Conservation (phyloP, 495 filamentous ascomycete genomes). For the Friedmanniomyces simplex region DNA sequence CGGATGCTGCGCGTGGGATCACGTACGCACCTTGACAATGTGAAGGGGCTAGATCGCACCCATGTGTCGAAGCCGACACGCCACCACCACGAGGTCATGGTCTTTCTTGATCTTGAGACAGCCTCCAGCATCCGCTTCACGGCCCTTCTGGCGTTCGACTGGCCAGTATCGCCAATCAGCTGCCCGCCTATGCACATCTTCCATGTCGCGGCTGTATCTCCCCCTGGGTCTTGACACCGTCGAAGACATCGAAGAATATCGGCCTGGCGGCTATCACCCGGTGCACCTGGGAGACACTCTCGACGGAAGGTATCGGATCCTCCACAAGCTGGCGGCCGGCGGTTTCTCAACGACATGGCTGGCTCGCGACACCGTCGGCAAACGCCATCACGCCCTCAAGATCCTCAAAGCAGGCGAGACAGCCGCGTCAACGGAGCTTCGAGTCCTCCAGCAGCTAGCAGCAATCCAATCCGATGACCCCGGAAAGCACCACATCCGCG, state of each 20-base stretch:
- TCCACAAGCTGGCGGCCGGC: slow-evolving; percentile 17
- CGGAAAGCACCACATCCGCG: slow-evolving; percentile 12
- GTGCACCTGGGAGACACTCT: slow-evolving; percentile 8
- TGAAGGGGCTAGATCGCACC: too few species aligned
- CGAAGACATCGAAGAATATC: slow-evolving; percentile 12
- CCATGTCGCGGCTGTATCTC: background rate
- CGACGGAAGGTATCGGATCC: slow-evolving; percentile 6
- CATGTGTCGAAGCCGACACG: background rate
- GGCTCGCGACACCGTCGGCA: slow-evolving; percentile 2
- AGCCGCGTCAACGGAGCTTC: background rate
- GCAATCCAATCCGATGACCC: slow-evolving; percentile 3
- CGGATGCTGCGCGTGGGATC: too few species aligned
- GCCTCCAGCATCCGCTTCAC: background rate
- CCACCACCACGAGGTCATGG: background rate
- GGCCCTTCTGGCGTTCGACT: background rate
- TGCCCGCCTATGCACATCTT: background rate
- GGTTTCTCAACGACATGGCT: slow-evolving; percentile 16
- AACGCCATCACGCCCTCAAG: slow-evolving; percentile 29
- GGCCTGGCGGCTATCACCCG: slow-evolving; percentile 16
- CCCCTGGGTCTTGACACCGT: background rate
- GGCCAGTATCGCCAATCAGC: background rate
- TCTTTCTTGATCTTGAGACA: background rate
- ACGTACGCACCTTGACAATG: too few species aligned
- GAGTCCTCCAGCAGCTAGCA: background rate
- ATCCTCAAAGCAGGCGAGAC: slow-evolving; percentile 26